Evolutionary conservation across 257 asterid genomes (phyloP).

Genomic region (Solanum chiquidenum): DNA sequence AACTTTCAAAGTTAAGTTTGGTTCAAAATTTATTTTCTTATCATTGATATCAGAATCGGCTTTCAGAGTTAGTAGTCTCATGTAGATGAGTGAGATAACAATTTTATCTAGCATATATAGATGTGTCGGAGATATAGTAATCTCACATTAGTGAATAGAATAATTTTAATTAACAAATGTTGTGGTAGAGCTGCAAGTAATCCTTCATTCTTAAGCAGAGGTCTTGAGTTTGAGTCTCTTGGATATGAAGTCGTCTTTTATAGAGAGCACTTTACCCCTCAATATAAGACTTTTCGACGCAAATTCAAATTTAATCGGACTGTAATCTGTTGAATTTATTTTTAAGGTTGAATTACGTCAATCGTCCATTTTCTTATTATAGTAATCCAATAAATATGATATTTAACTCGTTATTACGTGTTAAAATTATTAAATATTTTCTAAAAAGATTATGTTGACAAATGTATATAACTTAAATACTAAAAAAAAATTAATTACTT

Average conservation of each 20-base stretch:
- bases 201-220: fast-evolving
- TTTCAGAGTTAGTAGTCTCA: no score
- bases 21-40: neutral
- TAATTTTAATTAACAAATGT: no score
- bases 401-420: neutral
- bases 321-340: no score
- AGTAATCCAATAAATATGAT: neutral
- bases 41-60: fast-evolving
- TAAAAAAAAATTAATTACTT: neutral
- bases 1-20: neutral
- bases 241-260: no score
- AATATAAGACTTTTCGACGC: fast-evolving
- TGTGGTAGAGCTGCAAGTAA: no score
- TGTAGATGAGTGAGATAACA: fast-evolving
- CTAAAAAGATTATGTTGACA: neutral
- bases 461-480: neutral
- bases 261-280: fast-evolving
- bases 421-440: neutral
- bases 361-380: neutral
- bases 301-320: no score
- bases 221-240: no score
- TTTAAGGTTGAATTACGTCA: no score
- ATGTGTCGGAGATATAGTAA: no score
- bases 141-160: no score
- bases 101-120: no score